A percentile compares a stretch with the other conserved stretches of the same genome.
Conservation (phyloP, 73 alveolate species). For the Blepharisma japonicum region DNA sequence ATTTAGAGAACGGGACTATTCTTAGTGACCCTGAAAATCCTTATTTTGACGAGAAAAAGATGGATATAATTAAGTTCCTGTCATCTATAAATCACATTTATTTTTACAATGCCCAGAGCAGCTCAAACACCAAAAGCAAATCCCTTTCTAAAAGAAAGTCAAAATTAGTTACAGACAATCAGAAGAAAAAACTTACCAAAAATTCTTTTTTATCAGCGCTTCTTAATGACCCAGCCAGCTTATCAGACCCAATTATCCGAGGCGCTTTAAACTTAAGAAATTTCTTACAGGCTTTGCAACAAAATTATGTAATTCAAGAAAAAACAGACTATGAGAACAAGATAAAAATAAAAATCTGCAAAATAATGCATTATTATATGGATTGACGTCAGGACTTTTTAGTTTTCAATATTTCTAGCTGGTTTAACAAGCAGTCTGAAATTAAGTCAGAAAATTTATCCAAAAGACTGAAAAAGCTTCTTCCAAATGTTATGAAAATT, state of each 20-base stretch:
- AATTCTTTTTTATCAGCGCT: background rate
- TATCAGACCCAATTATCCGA: conserved; percentile 10
- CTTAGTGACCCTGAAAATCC: background rate
- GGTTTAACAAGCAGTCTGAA: background rate
- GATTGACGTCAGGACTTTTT: conserved; percentile 17
- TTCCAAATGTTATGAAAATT: no score
- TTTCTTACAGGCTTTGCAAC: background rate
- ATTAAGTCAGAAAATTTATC: no score
- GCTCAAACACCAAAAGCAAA: background rate
- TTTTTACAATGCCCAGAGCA: background rate
- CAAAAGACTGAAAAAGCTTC: no score
- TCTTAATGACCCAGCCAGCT: background rate
- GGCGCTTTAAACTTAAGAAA: conserved; percentile 8
- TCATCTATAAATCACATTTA: background rate
- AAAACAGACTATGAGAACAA: background rate
- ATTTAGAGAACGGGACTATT: background rate
- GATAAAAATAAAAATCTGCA: conserved; percentile 19
- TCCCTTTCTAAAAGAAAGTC: no score
- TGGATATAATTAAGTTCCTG: conserved; percentile 3
- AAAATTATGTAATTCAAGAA: background rate
- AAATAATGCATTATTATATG: conserved; percentile 14
- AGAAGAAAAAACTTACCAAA: background rate
- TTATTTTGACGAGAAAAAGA: background rate
- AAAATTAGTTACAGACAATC: no score
- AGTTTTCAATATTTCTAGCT: background rate